These are phyloP conservation scores for Epichloe glyceriae DNA, from an alignment of 2,329 filamentous ascomycete species.

Conservation along the genomic window DNA sequence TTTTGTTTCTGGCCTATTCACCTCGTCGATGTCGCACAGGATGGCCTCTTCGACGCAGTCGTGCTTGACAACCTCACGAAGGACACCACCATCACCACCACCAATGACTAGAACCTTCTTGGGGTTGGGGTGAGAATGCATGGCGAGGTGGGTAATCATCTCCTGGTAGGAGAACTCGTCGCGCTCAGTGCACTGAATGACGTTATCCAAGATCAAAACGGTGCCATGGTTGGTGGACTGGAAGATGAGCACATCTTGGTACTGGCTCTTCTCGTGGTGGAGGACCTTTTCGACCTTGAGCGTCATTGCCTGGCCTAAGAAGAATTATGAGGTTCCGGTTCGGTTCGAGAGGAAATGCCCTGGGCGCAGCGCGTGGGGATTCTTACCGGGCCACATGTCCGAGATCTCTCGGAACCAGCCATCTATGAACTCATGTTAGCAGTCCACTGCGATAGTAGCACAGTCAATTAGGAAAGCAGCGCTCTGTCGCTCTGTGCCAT, in stretches of 20 bases:
- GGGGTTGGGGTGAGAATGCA: conserved; percentile 96
- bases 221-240: conserved; percentile 95
- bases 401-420: conserved; percentile 99
- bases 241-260: conserved; percentile 98
- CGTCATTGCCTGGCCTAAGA: conserved; percentile 84
- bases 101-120: conserved; percentile 98
- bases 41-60: conserved; percentile 90
- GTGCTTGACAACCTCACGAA: conserved; percentile 98
- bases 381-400: conserved; percentile 79
- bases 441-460: neutral
- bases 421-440: conserved; percentile 43
- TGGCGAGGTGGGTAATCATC: conserved; percentile 98
- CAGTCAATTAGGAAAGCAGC: no score
- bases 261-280: conserved; percentile 98
- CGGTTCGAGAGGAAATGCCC: neutral
- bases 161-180: conserved; percentile 99
- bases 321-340: conserved; percentile 4
- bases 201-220: conserved; percentile 94
- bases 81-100: conserved; percentile 91
- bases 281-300: conserved; percentile 95
- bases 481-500: neutral
- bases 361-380: neutral
- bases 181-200: conserved; percentile 96
- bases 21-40: conserved; percentile 97
- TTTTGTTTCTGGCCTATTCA: conserved; percentile 17